Evolutionary conservation across 768 basidiomycete species (phyloP).

Genomic region (Cystofilobasidium ferigula): DNA sequence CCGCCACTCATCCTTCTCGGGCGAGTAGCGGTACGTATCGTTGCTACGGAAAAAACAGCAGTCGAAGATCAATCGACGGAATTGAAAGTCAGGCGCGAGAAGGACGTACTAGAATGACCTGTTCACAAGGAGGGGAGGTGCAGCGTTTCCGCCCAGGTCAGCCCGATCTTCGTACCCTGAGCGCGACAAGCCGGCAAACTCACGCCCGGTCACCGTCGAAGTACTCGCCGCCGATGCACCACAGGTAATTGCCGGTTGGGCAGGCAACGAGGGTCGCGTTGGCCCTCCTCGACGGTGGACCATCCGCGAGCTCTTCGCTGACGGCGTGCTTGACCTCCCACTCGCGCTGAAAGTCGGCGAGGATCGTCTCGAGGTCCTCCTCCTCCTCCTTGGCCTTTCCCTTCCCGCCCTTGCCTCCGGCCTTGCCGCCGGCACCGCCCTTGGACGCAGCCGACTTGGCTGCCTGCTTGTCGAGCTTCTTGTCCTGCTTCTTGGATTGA

Average conservation of each 20-base stretch:
- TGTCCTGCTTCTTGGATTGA: constrained; percentile 31
- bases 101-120: background rate
- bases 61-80: background rate
- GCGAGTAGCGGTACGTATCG: constrained; percentile 74
- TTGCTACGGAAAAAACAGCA: constrained; percentile 45
- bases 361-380: constrained; percentile 65
- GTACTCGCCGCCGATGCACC: constrained; percentile 39
- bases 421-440: background rate
- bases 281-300: constrained; percentile 69
- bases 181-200: background rate
- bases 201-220: constrained; percentile 71
- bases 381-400: constrained; percentile 45
- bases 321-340: constrained; percentile 70
- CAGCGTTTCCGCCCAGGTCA: too few species aligned
- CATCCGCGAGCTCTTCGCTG: constrained; percentile 72
- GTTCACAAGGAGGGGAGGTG: too few species aligned
- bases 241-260: constrained; percentile 68
- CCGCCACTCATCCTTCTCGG: constrained; percentile 49
- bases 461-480: constrained; percentile 57
- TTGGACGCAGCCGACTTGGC: constrained; percentile 30
- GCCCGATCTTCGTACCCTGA: background rate
- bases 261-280: constrained; percentile 72
- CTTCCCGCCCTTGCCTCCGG: constrained; percentile 25
- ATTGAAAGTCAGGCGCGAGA: constrained; percentile 28
- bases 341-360: constrained; percentile 58